These are phyloP conservation scores for Gilbertella persicaria DNA, from an alignment of 371 early-diverging fungal species.

Conservation along the genomic window DNA sequence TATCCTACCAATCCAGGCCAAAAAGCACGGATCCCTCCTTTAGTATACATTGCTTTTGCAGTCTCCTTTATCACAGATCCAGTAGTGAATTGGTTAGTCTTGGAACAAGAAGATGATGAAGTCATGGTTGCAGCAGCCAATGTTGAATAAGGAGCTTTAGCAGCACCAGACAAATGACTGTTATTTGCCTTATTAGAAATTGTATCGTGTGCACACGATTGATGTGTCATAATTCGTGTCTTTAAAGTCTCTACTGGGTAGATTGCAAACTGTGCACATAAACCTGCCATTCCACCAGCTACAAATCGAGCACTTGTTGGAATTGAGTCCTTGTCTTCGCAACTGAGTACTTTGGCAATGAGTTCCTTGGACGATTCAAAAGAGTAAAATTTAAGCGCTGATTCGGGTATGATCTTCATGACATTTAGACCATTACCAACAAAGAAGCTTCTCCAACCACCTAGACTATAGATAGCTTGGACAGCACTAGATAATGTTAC, in stretches of 20 bases:
- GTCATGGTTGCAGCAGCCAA: background rate
- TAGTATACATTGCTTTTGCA: slow-evolving; percentile 58
- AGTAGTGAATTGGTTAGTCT: slow-evolving; percentile 1
- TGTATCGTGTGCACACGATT: slow-evolving; percentile 1
- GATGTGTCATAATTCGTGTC: slow-evolving; percentile 69
- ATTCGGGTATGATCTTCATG: slow-evolving; percentile 82
- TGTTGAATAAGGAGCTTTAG: slow-evolving; percentile 9
- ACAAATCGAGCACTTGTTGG: slow-evolving; percentile 65
- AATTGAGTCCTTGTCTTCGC: slow-evolving; percentile 52
- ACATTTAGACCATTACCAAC: slow-evolving; percentile 82
- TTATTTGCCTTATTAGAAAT: background rate
- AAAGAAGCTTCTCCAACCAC: slow-evolving; percentile 69
- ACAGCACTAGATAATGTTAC: slow-evolving; percentile 40
- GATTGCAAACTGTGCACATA: slow-evolving; percentile 68
- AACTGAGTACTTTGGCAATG: slow-evolving; percentile 42
- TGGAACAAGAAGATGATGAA: background rate
- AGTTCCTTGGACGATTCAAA: slow-evolving; percentile 64
- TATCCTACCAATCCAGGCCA: slow-evolving; percentile 67
- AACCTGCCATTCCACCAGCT: slow-evolving; percentile 80
- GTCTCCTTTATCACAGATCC: slow-evolving; percentile 34
- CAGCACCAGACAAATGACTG: background rate
- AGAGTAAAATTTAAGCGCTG: slow-evolving; percentile 74
- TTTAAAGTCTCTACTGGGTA: slow-evolving; percentile 81
- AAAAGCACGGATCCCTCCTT: slow-evolving; percentile 65
- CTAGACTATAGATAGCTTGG: slow-evolving; percentile 56